Evolutionary conservation across 2,329 filamentous ascomycete genomes (phyloP), one percentile per base, ranked within the genome.

Genomic region (Pseudovirgaria hyperparasitica): DNA sequence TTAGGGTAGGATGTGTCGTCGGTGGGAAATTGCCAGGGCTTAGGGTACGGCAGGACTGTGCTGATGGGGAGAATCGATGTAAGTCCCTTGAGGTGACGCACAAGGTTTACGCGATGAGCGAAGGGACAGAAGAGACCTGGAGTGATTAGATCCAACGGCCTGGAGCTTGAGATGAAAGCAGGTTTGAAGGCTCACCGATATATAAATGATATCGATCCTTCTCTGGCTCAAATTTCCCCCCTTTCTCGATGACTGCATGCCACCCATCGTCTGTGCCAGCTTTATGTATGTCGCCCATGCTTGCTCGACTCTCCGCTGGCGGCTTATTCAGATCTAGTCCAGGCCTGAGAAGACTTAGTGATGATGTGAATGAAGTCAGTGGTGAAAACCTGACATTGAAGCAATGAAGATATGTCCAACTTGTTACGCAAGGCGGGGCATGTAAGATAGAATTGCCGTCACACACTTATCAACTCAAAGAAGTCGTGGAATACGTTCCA

Each of bases 1-100:
- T 60, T 65, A 11, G 63, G 65, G 40, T 76, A 77, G 22, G 66
- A 60, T 12, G 60, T 52, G 14, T 64, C 48, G 0, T 57, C 54
- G 3, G 50, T 49, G 0, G 70, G 65, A 38, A 79, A 78, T 16
- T 60, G 57, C 70, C 70, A 75, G 26, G 71, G 72, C 43, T 79
- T 80, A 0, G 75, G 75, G 34, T 78, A 79, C 0, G 74, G 66
- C 37, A 67, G 68, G 2, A 78, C 71, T 4, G 76, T 55, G 1
- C 67, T 71, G 12, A 73, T 40, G 5, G 63, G 57, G 22, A 76
- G 64, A 19, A 67, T 53, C 8, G 61, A 48, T 18, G 65, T 55
- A 3, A 77, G 58, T 18, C 67, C 65, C 40, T 73, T 72, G 25
- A 76, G 54, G 25, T 71, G 58, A 5, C 70, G 59, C 6, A 70